A percentile compares a stretch with the other conserved stretches of the same genome.
These are phyloP conservation scores for Astraeus odoratus DNA, from an alignment of 768 basidiomycete species.

Conservation along the genomic window DNA sequence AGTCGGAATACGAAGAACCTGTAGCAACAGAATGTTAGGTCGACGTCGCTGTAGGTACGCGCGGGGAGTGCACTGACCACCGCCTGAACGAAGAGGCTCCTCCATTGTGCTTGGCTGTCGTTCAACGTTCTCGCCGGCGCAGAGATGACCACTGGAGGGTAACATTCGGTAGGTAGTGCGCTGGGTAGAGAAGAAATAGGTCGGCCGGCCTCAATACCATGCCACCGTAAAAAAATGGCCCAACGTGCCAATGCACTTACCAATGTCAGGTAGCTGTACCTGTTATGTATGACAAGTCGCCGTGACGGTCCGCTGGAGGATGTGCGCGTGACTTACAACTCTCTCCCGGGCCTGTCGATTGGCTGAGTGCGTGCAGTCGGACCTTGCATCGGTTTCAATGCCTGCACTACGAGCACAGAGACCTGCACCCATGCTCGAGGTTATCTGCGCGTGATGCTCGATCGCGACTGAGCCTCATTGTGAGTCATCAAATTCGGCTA, in stretches of 20 bases:
- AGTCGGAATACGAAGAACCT: constrained; percentile 22
- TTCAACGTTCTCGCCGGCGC: constrained; percentile 2
- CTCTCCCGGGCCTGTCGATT: too few species aligned
- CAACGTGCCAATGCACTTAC: constrained; percentile 4
- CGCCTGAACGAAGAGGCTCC: constrained; percentile 1
- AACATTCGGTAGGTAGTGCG: constrained; percentile 11
- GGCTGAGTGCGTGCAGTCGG: too few species aligned
- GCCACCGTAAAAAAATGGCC: constrained; percentile 1
- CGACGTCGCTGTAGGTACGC: not conserved
- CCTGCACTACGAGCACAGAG: not conserved
- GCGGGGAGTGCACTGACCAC: not conserved
- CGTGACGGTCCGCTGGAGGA: constrained; percentile 5
- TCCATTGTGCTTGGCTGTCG: constrained; percentile 1
- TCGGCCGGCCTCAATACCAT: constrained; percentile 2
- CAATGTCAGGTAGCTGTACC: not conserved
- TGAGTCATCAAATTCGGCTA: not conserved
- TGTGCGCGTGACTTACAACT: not conserved
- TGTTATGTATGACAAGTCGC: constrained; percentile 4
- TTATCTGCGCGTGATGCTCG: not conserved
- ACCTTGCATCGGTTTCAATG: too few species aligned
- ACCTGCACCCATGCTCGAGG: not conserved
- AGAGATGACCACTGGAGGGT: constrained; percentile 14
- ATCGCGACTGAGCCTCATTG: not conserved
- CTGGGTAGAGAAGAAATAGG: constrained; percentile 5
- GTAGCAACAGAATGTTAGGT: constrained; percentile 3